Conservation (phyloP, 192 early-diverging fungal genomes). For the Coemansia sp. region DNA sequence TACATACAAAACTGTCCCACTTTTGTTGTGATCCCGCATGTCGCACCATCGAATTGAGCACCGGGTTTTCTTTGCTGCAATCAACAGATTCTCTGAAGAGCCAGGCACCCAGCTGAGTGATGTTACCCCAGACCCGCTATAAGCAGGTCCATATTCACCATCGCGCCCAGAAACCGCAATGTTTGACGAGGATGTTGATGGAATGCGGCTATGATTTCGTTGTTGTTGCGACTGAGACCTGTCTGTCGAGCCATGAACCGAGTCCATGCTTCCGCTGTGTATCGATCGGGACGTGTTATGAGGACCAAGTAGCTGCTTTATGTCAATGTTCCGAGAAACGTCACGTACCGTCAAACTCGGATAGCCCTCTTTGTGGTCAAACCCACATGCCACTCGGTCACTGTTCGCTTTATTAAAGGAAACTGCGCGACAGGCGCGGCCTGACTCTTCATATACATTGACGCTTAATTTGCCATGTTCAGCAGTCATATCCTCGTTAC, state of each 20-base stretch:
- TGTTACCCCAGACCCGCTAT: constrained; percentile 37
- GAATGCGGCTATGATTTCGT: constrained; percentile 15
- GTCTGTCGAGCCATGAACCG: neutral
- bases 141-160: constrained; percentile 26
- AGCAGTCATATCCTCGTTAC: constrained; percentile 2
- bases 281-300: constrained; percentile 25
- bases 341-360: constrained; percentile 41
- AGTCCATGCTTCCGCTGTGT: constrained; percentile 19
- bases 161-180: constrained; percentile 8
- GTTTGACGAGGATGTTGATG: constrained; percentile 16
- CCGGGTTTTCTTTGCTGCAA: constrained; percentile 32
- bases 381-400: constrained; percentile 45
- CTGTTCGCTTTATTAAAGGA: constrained; percentile 33
- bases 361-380: constrained; percentile 38
- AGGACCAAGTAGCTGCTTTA: constrained; percentile 36
- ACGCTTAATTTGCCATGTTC: constrained; percentile 9
- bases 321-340: constrained; percentile 29
- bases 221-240: constrained; percentile 4
- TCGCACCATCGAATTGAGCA: constrained; percentile 48
- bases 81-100: constrained; percentile 35
- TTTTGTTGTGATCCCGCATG: constrained; percentile 25
- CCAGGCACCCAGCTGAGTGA: constrained; percentile 42
- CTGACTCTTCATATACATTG: constrained; percentile 26
- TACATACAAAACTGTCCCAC: constrained; percentile 36
- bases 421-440: constrained; percentile 25